A percentile compares a stretch with the other conserved stretches of the same genome.
Evolutionary conservation across 371 early-diverging fungal species (phyloP).

Genomic region (Blyttiomyces sp.): DNA sequence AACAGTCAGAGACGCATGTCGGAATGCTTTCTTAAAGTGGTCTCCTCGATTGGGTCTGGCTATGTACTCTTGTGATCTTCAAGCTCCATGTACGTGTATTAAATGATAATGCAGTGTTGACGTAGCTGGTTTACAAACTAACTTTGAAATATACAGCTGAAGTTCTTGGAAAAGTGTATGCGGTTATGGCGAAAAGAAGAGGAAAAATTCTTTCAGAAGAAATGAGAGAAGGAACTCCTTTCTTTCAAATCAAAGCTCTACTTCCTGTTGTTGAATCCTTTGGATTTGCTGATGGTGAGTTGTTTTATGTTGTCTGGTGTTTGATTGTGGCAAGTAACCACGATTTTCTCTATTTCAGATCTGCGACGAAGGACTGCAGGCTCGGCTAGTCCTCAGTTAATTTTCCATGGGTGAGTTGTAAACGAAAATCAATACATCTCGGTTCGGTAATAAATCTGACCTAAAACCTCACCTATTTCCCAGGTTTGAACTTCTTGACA

Average conservation of each 20-base stretch:
- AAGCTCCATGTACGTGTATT: slow-evolving; percentile 65
- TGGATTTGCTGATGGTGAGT: slow-evolving; percentile 92
- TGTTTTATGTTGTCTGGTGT: not conserved
- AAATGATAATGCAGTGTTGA: not conserved
- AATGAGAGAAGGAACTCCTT: slow-evolving; percentile 91
- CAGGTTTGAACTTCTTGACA: slow-evolving; percentile 84
- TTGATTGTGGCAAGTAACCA: too few relatives aligned
- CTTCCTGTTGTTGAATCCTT: slow-evolving; percentile 99
- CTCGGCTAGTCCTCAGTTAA: slow-evolving; percentile 90
- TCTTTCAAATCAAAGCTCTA: slow-evolving; percentile 85
- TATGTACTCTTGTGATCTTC: slow-evolving; percentile 94
- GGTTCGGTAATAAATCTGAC: not conserved
- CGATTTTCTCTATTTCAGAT: slow-evolving; percentile 48
- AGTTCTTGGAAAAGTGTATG: slow-evolving; percentile 93
- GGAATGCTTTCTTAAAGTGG: slow-evolving; percentile 84
- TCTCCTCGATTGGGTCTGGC: slow-evolving; percentile 92
- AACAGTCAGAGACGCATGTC: slow-evolving; percentile 77
- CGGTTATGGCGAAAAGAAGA: slow-evolving; percentile 79
- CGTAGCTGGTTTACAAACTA: too few relatives aligned
- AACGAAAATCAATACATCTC: too few relatives aligned
- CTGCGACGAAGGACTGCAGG: slow-evolving; percentile 92
- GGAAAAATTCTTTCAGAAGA: slow-evolving; percentile 90
- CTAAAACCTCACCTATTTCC: too few relatives aligned
- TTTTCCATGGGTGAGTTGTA: slow-evolving; percentile 76
- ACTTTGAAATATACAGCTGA: slow-evolving; percentile 74